Conservation (phyloP, 495 filamentous ascomycete species). For the Achaetomiella virescens region DNA sequence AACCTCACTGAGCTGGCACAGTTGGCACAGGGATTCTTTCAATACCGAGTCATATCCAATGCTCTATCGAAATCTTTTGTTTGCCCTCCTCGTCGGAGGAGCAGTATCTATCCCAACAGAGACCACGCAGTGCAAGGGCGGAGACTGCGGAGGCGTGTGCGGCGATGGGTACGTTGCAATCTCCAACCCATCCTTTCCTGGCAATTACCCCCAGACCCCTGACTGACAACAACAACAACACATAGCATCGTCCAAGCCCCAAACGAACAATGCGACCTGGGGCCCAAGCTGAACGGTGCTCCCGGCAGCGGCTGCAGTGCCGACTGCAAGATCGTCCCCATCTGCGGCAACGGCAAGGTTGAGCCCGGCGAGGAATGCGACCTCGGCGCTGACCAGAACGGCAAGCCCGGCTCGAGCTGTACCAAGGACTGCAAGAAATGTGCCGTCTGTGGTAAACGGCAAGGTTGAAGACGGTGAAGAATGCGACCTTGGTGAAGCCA, state of each 20-base stretch:
- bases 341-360: slow-evolving; percentile 8
- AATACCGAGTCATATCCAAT: not conserved
- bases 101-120: not conserved
- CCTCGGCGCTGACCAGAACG: slow-evolving; percentile 5
- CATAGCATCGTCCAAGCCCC: slow-evolving; percentile 7
- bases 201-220: not conserved
- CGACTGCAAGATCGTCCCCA: not conserved
- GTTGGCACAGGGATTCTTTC: not conserved
- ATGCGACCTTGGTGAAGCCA: not conserved
- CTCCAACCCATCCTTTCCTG: too few relatives aligned
- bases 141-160: slow-evolving; percentile 10
- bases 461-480: not conserved
- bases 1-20: not conserved
- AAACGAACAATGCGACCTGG: slow-evolving; percentile 11
- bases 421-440: not conserved
- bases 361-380: slow-evolving; percentile 14
- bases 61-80: slow-evolving; percentile 7
- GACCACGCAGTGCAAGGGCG: not conserved
- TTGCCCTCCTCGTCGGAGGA: slow-evolving; percentile 9
- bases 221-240: not conserved
- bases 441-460: not conserved
- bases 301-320: slow-evolving; percentile 1
- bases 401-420: slow-evolving; percentile 2
- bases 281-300: slow-evolving; percentile 13
- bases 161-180: slow-evolving; percentile 13